phyloP scores from a whole-genome alignment of 73 alveolate species.

The Symbiodinium natans region DNA sequence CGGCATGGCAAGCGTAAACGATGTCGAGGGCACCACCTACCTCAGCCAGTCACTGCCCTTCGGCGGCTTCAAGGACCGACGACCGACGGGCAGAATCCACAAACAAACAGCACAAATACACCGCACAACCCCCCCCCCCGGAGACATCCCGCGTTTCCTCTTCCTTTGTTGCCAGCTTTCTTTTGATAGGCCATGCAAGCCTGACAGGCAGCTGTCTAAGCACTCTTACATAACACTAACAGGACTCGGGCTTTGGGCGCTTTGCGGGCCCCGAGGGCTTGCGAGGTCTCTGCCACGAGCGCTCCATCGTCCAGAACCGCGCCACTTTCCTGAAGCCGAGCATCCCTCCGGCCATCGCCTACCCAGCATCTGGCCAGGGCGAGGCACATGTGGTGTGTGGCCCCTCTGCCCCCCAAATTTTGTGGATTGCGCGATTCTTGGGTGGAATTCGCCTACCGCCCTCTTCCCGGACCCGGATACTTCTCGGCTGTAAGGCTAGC shows the following conservation, averaged over 20 bases:
- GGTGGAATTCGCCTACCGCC: too few relatives aligned
- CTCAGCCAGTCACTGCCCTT: slow-evolving; percentile 76
- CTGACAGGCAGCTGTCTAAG: too few relatives aligned
- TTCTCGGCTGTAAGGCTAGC: too few relatives aligned
- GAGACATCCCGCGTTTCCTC: too few relatives aligned
- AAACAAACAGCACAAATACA: too few relatives aligned
- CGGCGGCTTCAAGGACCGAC: slow-evolving; percentile 63
- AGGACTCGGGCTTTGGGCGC: slow-evolving; percentile 92
- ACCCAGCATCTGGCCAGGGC: slow-evolving; percentile 73
- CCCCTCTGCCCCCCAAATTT: too few relatives aligned
- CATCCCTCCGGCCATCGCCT: slow-evolving; percentile 73
- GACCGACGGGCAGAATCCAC: neutral
- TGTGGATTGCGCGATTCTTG: too few relatives aligned
- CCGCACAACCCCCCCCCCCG: too few relatives aligned
- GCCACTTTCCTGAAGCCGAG: slow-evolving; percentile 54
- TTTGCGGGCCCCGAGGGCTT: slow-evolving; percentile 90
- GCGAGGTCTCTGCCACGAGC: slow-evolving; percentile 77
- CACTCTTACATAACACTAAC: too few relatives aligned
- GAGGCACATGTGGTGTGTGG: slow-evolving; percentile 19
- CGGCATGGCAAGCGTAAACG: slow-evolving; percentile 89
- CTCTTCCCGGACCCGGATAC: too few relatives aligned
- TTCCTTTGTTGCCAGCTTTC: too few relatives aligned
- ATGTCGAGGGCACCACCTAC: slow-evolving; percentile 92
- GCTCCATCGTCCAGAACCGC: slow-evolving; percentile 88
- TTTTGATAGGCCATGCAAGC: too few relatives aligned